Evolutionary conservation across 106 monocot genomes (phyloP).

Genomic region (Posidonia australis): DNA sequence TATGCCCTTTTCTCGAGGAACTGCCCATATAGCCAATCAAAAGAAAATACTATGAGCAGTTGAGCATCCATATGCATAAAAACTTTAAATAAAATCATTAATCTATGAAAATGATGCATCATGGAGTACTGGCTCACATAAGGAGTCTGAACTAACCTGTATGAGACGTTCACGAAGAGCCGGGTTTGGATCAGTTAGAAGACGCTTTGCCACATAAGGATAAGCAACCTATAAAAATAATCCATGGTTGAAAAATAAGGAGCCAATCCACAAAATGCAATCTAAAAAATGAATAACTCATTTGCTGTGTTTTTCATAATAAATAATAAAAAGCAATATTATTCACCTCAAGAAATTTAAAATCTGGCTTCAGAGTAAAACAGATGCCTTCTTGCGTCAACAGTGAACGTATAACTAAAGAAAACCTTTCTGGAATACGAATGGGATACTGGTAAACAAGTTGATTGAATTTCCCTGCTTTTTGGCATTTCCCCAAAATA

Average conservation of each 20-base stretch:
- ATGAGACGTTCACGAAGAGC: constrained; percentile 94
- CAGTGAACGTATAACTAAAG: constrained; percentile 95
- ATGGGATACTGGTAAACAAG: constrained; percentile 97
- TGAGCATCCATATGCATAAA: too few species aligned
- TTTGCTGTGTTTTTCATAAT: neutral
- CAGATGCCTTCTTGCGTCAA: constrained; percentile 99
- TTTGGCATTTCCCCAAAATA: neutral
- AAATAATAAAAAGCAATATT: neutral
- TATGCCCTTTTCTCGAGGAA: too few species aligned
- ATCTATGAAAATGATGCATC: too few species aligned
- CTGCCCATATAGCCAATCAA: too few species aligned
- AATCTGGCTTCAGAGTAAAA: constrained; percentile 84
- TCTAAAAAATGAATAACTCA: neutral
- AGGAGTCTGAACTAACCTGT: constrained; percentile 37
- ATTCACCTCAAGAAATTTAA: constrained; percentile 98
- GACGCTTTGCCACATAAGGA: constrained; percentile 94
- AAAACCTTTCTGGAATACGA: constrained; percentile 96
- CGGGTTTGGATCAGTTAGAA: constrained; percentile 95
- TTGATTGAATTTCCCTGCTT: constrained; percentile 95
- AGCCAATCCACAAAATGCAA: neutral
- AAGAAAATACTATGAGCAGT: too few species aligned
- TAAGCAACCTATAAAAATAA: constrained; percentile 66
- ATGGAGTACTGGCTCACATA: neutral
- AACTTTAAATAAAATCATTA: too few species aligned
- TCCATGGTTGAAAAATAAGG: neutral